These are phyloP conservation scores for Suhomyces bokatorum DNA, from an alignment of 1,139 yeast genomes.

Conservation along the genomic window DNA sequence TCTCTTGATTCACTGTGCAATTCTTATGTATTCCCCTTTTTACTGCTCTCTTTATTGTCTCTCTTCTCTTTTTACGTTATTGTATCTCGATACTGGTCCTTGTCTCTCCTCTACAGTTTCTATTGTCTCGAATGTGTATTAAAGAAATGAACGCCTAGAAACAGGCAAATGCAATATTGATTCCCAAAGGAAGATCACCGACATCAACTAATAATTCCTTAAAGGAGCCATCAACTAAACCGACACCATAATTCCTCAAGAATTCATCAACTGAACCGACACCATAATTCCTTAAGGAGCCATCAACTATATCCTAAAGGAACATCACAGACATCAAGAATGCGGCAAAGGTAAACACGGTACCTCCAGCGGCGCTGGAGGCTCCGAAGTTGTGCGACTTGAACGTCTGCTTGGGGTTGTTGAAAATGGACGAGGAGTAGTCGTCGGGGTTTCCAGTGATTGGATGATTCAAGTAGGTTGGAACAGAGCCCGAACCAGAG, in stretches of 20 bases:
- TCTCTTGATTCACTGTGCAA: too few species aligned
- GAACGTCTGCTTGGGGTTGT: conserved; percentile 9
- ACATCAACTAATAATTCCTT: too few species aligned
- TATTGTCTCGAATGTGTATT: not conserved
- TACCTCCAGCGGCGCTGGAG: conserved; percentile 5
- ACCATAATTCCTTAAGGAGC: too few species aligned
- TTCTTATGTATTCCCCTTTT: too few species aligned
- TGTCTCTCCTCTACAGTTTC: too few species aligned
- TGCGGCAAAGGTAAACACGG: conserved; percentile 10
- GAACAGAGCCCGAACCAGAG: conserved; percentile 9
- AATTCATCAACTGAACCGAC: too few species aligned
- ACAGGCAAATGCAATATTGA: conserved; percentile 1
- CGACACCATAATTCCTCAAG: too few species aligned
- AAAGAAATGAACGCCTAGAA: conserved; percentile 6
- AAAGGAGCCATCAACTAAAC: too few species aligned
- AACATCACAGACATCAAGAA: conserved; percentile 11
- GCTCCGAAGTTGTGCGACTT: conserved; percentile 11
- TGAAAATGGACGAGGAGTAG: conserved; percentile 14
- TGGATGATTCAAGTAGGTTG: conserved; percentile 16
- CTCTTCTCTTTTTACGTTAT: too few species aligned
- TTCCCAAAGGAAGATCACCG: conserved; percentile 7
- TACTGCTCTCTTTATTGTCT: too few species aligned
- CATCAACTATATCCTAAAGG: too few species aligned
- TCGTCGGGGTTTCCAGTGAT: conserved; percentile 15
- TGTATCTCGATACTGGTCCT: too few species aligned